Conservation (phyloP, 331 rosid species). For the Prunus yedoensis region DNA sequence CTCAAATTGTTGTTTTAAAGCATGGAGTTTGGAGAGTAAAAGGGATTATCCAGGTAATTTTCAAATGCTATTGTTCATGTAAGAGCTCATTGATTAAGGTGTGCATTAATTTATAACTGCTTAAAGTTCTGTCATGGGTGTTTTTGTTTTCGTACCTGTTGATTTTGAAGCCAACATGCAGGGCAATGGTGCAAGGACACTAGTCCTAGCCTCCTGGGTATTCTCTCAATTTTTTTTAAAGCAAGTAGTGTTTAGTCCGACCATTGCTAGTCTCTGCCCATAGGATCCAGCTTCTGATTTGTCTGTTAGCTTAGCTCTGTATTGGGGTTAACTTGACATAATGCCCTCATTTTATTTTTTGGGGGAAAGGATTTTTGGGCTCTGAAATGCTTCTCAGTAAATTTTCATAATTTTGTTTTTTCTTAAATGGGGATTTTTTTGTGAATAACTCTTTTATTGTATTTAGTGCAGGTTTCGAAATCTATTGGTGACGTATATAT, state of each 20-base stretch:
- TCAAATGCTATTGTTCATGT: not conserved
- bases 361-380: not conserved
- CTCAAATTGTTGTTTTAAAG: constrained; percentile 74
- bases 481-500: constrained; percentile 88
- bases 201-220: not conserved
- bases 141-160: not conserved
- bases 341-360: not conserved
- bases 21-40: constrained; percentile 97
- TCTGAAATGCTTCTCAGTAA: constrained; percentile 9
- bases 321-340: not conserved
- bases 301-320: not conserved
- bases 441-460: constrained; percentile 19
- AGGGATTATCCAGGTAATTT: constrained; percentile 87
- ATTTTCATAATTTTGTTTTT: not conserved
- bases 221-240: not conserved
- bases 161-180: not conserved
- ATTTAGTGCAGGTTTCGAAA: constrained; percentile 80
- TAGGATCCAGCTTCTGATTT: too few species aligned
- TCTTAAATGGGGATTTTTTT: constrained; percentile 11
- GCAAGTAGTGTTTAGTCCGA: not conserved
- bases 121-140: not conserved
- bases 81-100: not conserved
- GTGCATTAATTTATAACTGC: not conserved
- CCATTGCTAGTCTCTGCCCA: not conserved
- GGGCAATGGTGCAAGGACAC: not conserved